These are phyloP conservation scores for Heracleum sosnowskyi DNA, from an alignment of 129 eudicot genomes.

Conservation along the genomic window DNA sequence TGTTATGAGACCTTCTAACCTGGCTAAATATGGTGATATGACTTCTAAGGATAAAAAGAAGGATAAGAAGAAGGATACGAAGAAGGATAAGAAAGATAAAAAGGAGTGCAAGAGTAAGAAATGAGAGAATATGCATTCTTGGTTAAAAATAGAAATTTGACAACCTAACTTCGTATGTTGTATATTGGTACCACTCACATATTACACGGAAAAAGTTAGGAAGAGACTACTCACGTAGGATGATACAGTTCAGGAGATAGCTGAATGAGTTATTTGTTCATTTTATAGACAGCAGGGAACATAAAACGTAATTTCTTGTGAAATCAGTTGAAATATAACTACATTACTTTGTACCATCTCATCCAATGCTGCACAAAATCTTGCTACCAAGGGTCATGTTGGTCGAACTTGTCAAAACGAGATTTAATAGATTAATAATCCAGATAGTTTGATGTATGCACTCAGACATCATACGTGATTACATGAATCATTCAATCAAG, in stretches of 20 bases:
- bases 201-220: neutral
- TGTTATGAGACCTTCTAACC: slow-evolving; percentile 40
- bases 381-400: neutral
- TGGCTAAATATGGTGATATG: slow-evolving; percentile 45
- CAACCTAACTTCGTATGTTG: neutral
- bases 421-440: neutral
- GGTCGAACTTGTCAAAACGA: neutral
- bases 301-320: neutral
- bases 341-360: neutral
- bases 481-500: neutral
- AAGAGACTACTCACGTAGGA: neutral
- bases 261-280: neutral
- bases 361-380: neutral
- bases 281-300: neutral
- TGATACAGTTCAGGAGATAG: neutral
- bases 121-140: slow-evolving; percentile 11
- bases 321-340: neutral
- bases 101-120: slow-evolving; percentile 17
- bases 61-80: slow-evolving; percentile 29
- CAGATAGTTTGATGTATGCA: neutral
- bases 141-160: neutral
- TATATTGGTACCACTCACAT: neutral
- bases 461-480: neutral
- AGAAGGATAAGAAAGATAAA: slow-evolving; percentile 33
- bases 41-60: slow-evolving; percentile 32